These are phyloP conservation scores for Chlamydomonas sp. DNA, from an alignment of 139 green algal species.

Conservation along the genomic window DNA sequence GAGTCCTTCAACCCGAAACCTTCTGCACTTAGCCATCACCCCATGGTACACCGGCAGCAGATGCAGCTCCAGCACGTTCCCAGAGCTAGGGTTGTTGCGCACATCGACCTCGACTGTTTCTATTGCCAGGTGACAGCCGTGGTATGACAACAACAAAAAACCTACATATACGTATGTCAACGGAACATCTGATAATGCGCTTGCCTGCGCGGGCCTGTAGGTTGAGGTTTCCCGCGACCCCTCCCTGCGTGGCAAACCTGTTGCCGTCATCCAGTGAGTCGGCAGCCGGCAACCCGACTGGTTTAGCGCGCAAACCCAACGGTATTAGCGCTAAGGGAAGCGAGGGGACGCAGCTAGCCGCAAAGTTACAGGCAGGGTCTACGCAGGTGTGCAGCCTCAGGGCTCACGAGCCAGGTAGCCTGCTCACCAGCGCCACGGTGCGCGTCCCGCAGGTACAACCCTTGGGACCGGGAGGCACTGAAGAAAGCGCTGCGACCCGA, in stretches of 20 bases:
- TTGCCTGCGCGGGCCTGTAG: neutral
- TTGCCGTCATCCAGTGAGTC: slow-evolving; percentile 63
- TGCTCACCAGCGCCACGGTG: too few relatives aligned
- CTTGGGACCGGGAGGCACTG: slow-evolving; percentile 38
- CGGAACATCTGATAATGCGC: too few relatives aligned
- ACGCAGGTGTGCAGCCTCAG: too few relatives aligned
- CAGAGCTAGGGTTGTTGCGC: neutral
- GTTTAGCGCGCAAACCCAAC: too few relatives aligned
- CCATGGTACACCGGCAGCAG: neutral
- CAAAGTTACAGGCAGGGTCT: too few relatives aligned
- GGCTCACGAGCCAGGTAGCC: too few relatives aligned
- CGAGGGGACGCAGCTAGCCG: too few relatives aligned
- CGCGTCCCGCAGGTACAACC: slow-evolving; percentile 64
- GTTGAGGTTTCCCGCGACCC: slow-evolving; percentile 45
- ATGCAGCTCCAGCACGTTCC: neutral
- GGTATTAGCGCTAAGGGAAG: too few relatives aligned
- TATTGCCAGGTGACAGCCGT: slow-evolving; percentile 24
- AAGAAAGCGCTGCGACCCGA: slow-evolving; percentile 28
- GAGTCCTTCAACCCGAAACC: too few relatives aligned
- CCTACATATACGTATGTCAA: too few relatives aligned
- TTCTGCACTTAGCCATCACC: neutral
- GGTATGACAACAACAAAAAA: too few relatives aligned
- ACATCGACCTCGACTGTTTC: slow-evolving; percentile 40
- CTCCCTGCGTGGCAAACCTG: slow-evolving; percentile 61
- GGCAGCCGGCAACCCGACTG: too few relatives aligned